Base-by-base conservation (phyloP, 2,329 filamentous ascomycete genomes). In the Colletotrichum ledebouriae region DNA sequence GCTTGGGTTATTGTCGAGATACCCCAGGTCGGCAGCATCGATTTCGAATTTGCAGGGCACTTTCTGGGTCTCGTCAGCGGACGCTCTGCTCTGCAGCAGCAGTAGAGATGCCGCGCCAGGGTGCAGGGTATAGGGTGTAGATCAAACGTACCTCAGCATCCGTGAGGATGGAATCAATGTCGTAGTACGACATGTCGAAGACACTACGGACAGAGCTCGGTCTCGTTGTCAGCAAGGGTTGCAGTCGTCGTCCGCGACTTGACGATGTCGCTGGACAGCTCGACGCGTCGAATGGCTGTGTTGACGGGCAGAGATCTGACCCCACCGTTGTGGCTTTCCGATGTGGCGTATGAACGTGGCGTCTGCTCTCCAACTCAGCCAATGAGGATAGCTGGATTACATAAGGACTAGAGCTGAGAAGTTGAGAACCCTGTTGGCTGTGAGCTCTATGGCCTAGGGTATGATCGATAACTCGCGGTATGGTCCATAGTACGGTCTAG, bases 41-140 rank as follows among this genome's bases (percentile, higher is more conserved):
- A 98, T 88, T 76, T 97, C 92, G 81, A 98, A 98, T 59, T 92
- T 97, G 83, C 94, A 97, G 46, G 96, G 95, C 37, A 98, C 89
- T 92, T 98, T 98, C 90, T 97, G 73, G 29, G 49, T 15, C 9
- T 10, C n/a, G 25, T 64, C 20, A 50, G 58, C 25, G 3, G 57
- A 57, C 11, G 17, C 59, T 12, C 55, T 15, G 6, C 0, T 20
- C 12, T 10, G 6, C 37, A 20, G 7, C 6, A 33, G 20, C 33
- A 3, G 25, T 37, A 37, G 11, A 25, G 25, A 25, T 25, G 25
- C 25, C 25, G 9, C 15, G 44, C 17, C 12, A n/a, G 7, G 12
- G 11, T 42, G 22, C 5, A 10, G 3, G 10, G 33, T 13, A 15
- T 29, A 6, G 4, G 3, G 4, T 25, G 25, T 25, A 25, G 25